A percentile compares a stretch with the other conserved stretches of the same genome.
Evolutionary conservation across 78 protist species (phyloP).

Genomic region (Cavenderia fasciculata): DNA sequence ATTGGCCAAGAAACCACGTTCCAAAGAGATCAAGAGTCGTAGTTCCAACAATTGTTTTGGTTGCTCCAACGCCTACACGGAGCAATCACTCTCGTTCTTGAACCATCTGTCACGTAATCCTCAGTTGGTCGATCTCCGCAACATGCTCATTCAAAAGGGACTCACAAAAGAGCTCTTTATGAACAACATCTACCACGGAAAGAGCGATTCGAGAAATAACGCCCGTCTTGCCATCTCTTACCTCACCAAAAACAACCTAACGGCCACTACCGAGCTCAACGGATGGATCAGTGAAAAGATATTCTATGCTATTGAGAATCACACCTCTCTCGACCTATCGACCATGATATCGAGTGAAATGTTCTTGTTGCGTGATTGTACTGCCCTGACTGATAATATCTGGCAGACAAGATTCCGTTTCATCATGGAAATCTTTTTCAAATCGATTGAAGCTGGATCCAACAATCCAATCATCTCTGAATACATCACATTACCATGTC

Average conservation of each 20-base stretch:
- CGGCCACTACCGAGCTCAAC: slow-evolving; percentile 12
- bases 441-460: slow-evolving; percentile 34
- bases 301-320: background rate
- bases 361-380: slow-evolving; percentile 20
- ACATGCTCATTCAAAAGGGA: slow-evolving; percentile 1
- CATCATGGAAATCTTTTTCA: slow-evolving; percentile 34
- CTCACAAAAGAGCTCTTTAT: slow-evolving; percentile 59
- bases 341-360: slow-evolving; percentile 29
- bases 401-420: slow-evolving; percentile 71
- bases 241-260: slow-evolving; percentile 7
- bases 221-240: slow-evolving; percentile 41
- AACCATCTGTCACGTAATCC: slow-evolving; percentile 22
- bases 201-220: background rate
- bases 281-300: slow-evolving; percentile 13
- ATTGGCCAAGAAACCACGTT: background rate
- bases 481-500: slow-evolving; percentile 79
- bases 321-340: slow-evolving; percentile 38
- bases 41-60: slow-evolving; percentile 31
- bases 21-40: background rate
- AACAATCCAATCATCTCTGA: slow-evolving; percentile 56
- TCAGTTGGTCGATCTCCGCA: background rate
- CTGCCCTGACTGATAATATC: slow-evolving; percentile 30
- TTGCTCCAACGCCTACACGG: slow-evolving; percentile 46
- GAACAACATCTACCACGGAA: slow-evolving; percentile 17
- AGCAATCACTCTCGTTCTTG: slow-evolving; percentile 22